These are phyloP conservation scores for Paecilomyces variotii DNA, from an alignment of 2,329 filamentous ascomycete genomes.

Conservation along the genomic window DNA sequence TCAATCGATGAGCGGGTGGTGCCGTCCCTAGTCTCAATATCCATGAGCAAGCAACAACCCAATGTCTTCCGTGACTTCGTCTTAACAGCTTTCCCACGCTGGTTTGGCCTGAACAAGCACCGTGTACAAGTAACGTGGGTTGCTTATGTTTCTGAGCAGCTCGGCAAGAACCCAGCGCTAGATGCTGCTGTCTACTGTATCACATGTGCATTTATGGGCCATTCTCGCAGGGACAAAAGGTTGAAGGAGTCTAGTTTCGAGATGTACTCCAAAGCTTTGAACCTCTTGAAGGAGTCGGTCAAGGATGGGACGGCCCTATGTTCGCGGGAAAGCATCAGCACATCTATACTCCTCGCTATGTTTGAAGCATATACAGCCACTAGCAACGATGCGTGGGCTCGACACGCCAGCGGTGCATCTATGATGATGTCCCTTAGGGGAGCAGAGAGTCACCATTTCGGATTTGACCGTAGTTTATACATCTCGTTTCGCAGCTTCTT, in stretches of 20 bases:
- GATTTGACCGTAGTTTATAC: conserved; percentile 24
- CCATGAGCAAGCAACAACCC: conserved; percentile 14
- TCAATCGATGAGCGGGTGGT: conserved; percentile 16
- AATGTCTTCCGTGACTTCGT: conserved; percentile 18
- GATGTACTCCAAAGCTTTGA: conserved; percentile 22
- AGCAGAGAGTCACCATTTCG: conserved; percentile 17
- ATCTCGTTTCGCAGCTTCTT: conserved; percentile 28
- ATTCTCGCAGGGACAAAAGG: conserved; percentile 12
- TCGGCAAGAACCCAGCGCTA: conserved; percentile 14
- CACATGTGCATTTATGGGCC: conserved; percentile 21
- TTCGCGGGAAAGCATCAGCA: conserved; percentile 23
- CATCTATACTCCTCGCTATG: conserved; percentile 24
- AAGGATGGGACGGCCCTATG: conserved; percentile 14
- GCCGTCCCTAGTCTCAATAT: conserved; percentile 15
- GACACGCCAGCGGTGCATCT: conserved; percentile 24
- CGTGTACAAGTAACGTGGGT: conserved; percentile 17
- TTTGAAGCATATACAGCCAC: conserved; percentile 29
- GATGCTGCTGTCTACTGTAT: conserved; percentile 20
- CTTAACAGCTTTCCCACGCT: conserved; percentile 14
- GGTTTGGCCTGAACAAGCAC: conserved; percentile 16
- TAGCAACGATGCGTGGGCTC: conserved; percentile 23
- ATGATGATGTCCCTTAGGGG: conserved; percentile 25
- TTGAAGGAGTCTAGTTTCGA: conserved; percentile 21
- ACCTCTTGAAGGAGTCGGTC: conserved; percentile 20
- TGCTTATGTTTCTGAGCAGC: conserved; percentile 11